A percentile compares a stretch with the other conserved stretches of the same genome.
Evolutionary conservation across 2,329 filamentous ascomycete genomes (phyloP).

Genomic region (Chaetomium globosum): DNA sequence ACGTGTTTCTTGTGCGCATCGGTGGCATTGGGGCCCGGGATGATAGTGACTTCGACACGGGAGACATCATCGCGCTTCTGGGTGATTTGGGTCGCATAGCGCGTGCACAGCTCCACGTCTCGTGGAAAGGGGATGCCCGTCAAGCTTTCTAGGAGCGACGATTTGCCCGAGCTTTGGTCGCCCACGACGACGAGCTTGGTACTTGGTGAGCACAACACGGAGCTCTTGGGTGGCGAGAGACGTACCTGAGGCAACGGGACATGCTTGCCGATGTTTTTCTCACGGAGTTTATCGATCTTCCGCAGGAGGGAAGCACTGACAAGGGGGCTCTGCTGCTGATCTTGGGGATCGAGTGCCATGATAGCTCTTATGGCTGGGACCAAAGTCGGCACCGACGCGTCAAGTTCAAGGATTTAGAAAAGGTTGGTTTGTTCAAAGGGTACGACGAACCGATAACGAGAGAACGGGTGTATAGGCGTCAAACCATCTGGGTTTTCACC

Average conservation of each 20-base stretch:
- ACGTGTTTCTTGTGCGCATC: slow-evolving; percentile 30
- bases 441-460: background rate
- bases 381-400: background rate
- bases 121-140: slow-evolving; percentile 42
- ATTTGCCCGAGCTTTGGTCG: slow-evolving; percentile 43
- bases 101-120: slow-evolving; percentile 40
- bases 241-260: slow-evolving; percentile 35
- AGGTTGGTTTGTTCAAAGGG: background rate
- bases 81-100: slow-evolving; percentile 48
- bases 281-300: slow-evolving; percentile 40
- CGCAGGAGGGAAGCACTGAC: slow-evolving; percentile 31
- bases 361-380: background rate
- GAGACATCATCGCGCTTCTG: slow-evolving; percentile 45
- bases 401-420: background rate
- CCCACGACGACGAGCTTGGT: slow-evolving; percentile 40
- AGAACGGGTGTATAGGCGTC: background rate
- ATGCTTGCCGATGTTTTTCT: slow-evolving; percentile 36
- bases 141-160: slow-evolving; percentile 41
- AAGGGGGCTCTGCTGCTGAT: slow-evolving; percentile 17
- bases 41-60: slow-evolving; percentile 50
- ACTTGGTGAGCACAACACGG: slow-evolving; percentile 1
- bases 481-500: background rate
- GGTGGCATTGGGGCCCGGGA: slow-evolving; percentile 39
- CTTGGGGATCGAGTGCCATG: background rate
- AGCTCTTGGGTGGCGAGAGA: background rate